These are phyloP conservation scores for Sporisorium sorghi DNA, from an alignment of 1,284 basidiomycete species.

Conservation along the genomic window DNA sequence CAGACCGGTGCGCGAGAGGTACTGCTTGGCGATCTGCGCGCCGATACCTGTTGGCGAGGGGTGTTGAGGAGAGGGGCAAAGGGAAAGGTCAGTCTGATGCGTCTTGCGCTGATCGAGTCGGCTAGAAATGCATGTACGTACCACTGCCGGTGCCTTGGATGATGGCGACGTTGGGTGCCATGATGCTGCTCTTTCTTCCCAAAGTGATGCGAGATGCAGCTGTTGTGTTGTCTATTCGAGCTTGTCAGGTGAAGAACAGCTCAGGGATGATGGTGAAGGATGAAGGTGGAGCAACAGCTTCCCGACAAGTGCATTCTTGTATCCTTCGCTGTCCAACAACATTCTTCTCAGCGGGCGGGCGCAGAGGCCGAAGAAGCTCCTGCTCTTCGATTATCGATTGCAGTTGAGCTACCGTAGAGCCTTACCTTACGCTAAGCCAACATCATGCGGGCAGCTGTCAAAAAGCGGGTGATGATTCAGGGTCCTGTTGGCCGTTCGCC, in stretches of 20 bases:
- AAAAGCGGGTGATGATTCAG: conserved; percentile 24
- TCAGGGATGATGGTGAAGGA: background rate
- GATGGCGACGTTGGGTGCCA: conserved; percentile 59
- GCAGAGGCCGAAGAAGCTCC: background rate
- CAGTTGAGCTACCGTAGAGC: background rate
- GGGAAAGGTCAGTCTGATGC: background rate
- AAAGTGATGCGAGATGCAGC: background rate
- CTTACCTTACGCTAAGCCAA: conserved; percentile 37
- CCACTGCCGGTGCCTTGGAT: conserved; percentile 60
- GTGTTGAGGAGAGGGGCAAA: background rate
- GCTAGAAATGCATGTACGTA: conserved; percentile 3
- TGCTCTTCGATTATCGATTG: background rate
- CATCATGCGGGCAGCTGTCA: conserved; percentile 46
- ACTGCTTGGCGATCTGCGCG: conserved; percentile 53
- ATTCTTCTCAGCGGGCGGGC: too few species aligned
- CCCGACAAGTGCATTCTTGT: too few species aligned
- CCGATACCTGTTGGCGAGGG: conserved; percentile 54
- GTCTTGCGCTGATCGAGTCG: background rate
- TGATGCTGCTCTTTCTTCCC: background rate
- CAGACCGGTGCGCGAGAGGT: conserved; percentile 70
- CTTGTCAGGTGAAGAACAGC: background rate
- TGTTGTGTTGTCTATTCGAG: background rate
- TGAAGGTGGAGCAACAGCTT: too few species aligned
- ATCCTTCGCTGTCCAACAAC: background rate
- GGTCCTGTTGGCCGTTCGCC: conserved; percentile 19